phyloP scores from a whole-genome alignment of 768 basidiomycete species.

The Russula foetens region DNA sequence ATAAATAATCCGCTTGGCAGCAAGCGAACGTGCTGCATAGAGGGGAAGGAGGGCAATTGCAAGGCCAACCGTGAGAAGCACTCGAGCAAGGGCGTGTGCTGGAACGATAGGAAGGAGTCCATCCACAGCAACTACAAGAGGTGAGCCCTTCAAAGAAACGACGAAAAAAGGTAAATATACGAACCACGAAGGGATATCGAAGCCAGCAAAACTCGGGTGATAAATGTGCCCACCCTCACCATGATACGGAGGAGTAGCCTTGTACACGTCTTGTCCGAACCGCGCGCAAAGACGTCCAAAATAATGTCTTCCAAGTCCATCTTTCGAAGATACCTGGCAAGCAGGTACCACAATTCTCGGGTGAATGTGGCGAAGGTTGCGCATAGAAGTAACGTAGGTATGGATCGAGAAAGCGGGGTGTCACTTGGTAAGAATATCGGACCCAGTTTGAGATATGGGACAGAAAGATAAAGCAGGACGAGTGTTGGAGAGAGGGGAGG shows the following conservation, averaged over 20 bases:
- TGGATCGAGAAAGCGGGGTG: conserved; percentile 40
- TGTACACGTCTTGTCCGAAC: conserved; percentile 40
- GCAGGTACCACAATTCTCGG: conserved; percentile 68
- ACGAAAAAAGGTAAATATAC: conserved; percentile 24
- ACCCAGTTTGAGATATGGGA: conserved; percentile 64
- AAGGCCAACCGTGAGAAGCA: conserved; percentile 35
- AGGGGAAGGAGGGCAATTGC: conserved; percentile 41
- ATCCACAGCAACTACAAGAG: conserved; percentile 43
- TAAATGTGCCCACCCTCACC: conserved; percentile 38
- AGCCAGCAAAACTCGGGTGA: conserved; percentile 43
- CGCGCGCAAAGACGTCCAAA: conserved; percentile 50
- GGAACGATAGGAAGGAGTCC: conserved; percentile 43
- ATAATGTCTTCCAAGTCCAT: conserved; percentile 60
- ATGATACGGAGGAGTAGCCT: conserved; percentile 37
- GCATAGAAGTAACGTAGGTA: conserved; percentile 44
- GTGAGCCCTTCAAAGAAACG: conserved; percentile 16
- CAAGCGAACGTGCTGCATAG: conserved; percentile 47
- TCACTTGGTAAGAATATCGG: conserved; percentile 48
- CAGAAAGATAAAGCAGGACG: conserved; percentile 62
- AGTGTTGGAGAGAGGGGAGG: conserved; percentile 49
- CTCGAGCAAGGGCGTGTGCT: conserved; percentile 29
- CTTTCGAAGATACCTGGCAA: conserved; percentile 62
- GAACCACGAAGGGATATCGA: conserved; percentile 59
- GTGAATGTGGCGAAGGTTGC: conserved; percentile 53
- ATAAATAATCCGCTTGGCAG: conserved; percentile 44